Evolutionary conservation across 352 stramenopile species (phyloP), one percentile per base, ranked within the genome.

Genomic region (Globisporangium camurandrum): DNA sequence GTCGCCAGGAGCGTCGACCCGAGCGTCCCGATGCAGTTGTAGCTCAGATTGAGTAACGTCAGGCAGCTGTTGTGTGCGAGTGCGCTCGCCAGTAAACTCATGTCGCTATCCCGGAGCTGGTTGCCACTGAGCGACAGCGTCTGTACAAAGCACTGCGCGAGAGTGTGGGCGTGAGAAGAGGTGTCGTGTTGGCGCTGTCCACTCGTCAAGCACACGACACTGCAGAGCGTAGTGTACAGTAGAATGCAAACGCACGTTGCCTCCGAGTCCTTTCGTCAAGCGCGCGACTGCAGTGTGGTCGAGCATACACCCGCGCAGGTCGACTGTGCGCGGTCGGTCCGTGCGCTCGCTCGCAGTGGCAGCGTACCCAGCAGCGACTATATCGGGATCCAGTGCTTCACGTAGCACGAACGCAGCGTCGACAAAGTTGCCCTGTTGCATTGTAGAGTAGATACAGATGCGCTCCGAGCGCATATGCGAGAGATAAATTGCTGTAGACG

Each of bases 41-140:
- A 90, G 53, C 74, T 87, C 17, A 90, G 58, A 23, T 74, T 68
- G 38, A 90, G 70, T 37, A 81, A 62, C 30, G 56, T 47, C 6
- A 85, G 58, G 38, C 69, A 73, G 1, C 41, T 53, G 44, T 87
- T 87, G 49, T 78, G 62, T 8, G 66, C 49, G n/a, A 90, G 50
- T 36, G 69, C 76, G 19, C 67, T 68, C 27, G 75, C 59, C 14
- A 90, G 54, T 0, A 87, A 43, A 23, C 41, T 64, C 33, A 84
- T 67, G 10, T 78, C 64, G 16, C 56, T 64, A 47, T 90, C 79
- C 16, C 67, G 55, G 1, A 90, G 57, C 20, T 75, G 68, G 54
- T 87, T 88, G n/a, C 79, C 79, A 49, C 66, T 88, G 4, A 90
- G 51, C 19, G 69, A 77, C 1, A 90, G 53, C 19, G 54, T 63